Evolutionary conservation across 371 early-diverging fungal species (phyloP), one percentile per base, ranked within the genome.

Genomic region (Blakeslea trispora): DNA sequence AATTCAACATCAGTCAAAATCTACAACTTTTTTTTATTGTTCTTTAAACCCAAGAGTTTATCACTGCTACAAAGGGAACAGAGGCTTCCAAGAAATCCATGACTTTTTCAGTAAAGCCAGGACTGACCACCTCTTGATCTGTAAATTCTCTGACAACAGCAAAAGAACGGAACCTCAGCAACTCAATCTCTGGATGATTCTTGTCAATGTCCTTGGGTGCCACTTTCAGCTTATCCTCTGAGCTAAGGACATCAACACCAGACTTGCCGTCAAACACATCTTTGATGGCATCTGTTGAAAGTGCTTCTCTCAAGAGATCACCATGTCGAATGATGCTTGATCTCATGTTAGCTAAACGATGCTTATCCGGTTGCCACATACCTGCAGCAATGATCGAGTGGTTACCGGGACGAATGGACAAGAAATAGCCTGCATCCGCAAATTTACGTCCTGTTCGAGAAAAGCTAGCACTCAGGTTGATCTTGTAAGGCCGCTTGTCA

Each of bases 401-500:
- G 17, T 72, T 60, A 3, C 68, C 74, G 0, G 84, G 77, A 1
- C 63, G 59, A 0, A 81, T 56, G 0, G 69, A 65, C 31, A 84
- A 46, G 47, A 71, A 74, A 44, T 84, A 84, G 1, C 80, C 79
- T 23, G 82, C 81, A 35, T 72, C 64, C 10, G 61, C 48, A 39
- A 72, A 72, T 40, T 80, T 81, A 31, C 74, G 78, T 5, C 84
- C 84, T 8, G 69, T 74, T n/a, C 69, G 59, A 0, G 81, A 77
- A 52, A 79, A 82, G 14, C 70, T 55, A 2, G 79, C 82, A 1
- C 75, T 58, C 4, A 81, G 45, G 21, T 74, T 64, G 0, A 60
- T 61, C 64, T 84, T 84, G 58, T 84, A 84, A 0, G 84, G 84
- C 14, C 71, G 63, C 50, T 72, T 66, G 23, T 84, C 84, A 15